Evolutionary conservation across 257 asterid species (phyloP).

Genomic region (Primulina tabacum): DNA sequence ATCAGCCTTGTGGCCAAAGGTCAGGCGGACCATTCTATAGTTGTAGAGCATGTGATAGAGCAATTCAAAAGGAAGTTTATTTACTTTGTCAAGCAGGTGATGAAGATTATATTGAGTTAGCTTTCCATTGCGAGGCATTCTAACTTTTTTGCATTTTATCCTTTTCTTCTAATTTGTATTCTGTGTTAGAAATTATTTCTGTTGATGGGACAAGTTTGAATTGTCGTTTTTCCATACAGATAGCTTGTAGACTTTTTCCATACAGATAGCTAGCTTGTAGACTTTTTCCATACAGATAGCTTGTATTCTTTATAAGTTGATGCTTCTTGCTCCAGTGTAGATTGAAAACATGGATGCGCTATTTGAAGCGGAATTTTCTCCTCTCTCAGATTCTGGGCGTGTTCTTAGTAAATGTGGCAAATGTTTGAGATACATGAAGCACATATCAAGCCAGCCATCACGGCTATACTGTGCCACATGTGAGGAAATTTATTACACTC

Average conservation of each 20-base stretch:
- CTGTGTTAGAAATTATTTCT: not conserved
- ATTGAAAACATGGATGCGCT: conserved; percentile 90
- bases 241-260: not conserved
- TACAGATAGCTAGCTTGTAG: not conserved
- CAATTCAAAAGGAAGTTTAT: conserved; percentile 80
- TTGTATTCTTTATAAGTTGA: conserved; percentile 17
- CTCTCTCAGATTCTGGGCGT: conserved; percentile 83
- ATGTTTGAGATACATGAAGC: conserved; percentile 90
- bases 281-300: no score
- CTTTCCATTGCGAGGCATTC: conserved; percentile 6
- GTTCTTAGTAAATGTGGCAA: conserved; percentile 88
- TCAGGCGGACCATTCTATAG: conserved; percentile 75
- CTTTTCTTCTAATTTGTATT: not conserved
- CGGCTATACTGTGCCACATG: conserved; percentile 83
- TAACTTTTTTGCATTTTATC: not conserved
- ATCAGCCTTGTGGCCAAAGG: conserved; percentile 90
- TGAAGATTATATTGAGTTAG: conserved; percentile 9
- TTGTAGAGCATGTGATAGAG: conserved; percentile 78
- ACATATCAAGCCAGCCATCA: conserved; percentile 77
- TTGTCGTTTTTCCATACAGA: conserved; percentile 1
- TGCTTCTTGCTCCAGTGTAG: conserved; percentile 39
- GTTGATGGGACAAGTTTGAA: conserved; percentile 4
- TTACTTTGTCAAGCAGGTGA: conserved; percentile 84
- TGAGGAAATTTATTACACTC: conserved; percentile 90
- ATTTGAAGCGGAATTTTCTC: conserved; percentile 95